Evolutionary conservation across 23 red algal species (phyloP), one percentile per base, ranked within the genome.

Genomic region (Agarophyton chilense): DNA sequence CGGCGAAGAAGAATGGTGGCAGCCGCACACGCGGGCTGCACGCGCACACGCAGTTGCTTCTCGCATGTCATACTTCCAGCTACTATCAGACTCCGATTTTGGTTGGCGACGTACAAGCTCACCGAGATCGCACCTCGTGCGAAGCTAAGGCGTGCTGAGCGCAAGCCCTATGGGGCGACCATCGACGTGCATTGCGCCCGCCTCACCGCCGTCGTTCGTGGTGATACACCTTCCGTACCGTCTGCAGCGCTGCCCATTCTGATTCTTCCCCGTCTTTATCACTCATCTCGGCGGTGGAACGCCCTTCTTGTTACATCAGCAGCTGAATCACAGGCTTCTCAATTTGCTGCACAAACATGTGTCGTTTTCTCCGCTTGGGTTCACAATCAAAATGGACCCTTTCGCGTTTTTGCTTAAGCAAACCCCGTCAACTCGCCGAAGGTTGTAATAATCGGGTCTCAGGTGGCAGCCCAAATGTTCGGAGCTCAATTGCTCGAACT

Each of bases 151-250:
- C 36, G 31, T 4, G 24, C 50, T 24, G 1, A 1, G 45, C 13
- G 40, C 47, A 2, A 19, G 19, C 0, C 52, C 16, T 10, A 44
- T 82, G 24, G 29, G 17, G 81, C 16, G 67, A 41, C 42, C 75
- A 11, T 46, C 61, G 1, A 22, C 45, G 44, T 42, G 65, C 12
- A 46, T 61, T 16, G 40, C 63, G 32, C 77, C 52, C 31, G 47
- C 63, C 36, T 28, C 71, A 5, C 58, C 81, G 25, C 86, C 92
- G 31, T 57, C 72, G 29, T 89, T 89, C 28, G 35, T 79, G 71
- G 96, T 96, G 78, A 88, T 99, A 41, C 97, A 99, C 83, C 72
- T 99, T 13, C 97, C 97, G 33, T 99, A 96, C 61, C 96, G 97
- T 55, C 41, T 77, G 45, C 93, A 92, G 63, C 41, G 42, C 82